Evolutionary conservation across 1,139 yeast species (phyloP).

Genomic region (Yamadazyma diospyri): DNA sequence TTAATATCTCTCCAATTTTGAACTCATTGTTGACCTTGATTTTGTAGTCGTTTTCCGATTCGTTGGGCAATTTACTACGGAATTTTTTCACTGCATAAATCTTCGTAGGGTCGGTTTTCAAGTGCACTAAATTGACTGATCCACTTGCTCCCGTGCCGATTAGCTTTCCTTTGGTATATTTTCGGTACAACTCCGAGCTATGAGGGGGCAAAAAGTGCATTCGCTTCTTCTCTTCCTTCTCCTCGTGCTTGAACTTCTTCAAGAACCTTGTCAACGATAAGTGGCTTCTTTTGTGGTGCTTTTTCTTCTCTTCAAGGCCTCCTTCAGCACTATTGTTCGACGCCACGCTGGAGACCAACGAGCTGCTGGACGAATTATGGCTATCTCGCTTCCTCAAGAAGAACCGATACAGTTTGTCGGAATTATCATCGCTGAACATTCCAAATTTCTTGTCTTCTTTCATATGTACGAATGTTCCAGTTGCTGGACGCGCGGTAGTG

Average conservation of each 20-base stretch:
- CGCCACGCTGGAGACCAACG: constrained; percentile 11
- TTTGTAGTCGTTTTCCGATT: constrained; percentile 53
- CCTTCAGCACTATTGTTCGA: constrained; percentile 6
- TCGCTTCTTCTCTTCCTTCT: constrained; percentile 11
- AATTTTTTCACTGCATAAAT: constrained; percentile 71
- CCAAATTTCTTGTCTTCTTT: constrained; percentile 3
- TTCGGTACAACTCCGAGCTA: constrained; percentile 28
- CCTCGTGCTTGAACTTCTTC: constrained; percentile 32
- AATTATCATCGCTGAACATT: constrained; percentile 26
- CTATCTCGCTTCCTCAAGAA: constrained; percentile 15
- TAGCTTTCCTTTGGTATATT: constrained; percentile 58
- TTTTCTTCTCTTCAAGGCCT: neutral
- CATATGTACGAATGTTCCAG: too few species aligned
- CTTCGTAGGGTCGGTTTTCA: constrained; percentile 41
- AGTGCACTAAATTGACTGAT: constrained; percentile 57
- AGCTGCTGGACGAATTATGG: constrained; percentile 10
- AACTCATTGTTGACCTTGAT: constrained; percentile 66
- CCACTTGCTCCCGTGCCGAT: constrained; percentile 81
- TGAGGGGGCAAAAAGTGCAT: constrained; percentile 16
- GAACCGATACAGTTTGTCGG: constrained; percentile 17
- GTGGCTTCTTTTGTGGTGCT: constrained; percentile 16
- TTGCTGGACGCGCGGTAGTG: too few species aligned
- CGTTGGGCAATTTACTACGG: constrained; percentile 49
- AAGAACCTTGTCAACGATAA: constrained; percentile 38
- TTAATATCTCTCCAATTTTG: constrained; percentile 57